These are phyloP conservation scores for Marasmius sp. DNA, from an alignment of 1,284 basidiomycete genomes.

Conservation along the genomic window DNA sequence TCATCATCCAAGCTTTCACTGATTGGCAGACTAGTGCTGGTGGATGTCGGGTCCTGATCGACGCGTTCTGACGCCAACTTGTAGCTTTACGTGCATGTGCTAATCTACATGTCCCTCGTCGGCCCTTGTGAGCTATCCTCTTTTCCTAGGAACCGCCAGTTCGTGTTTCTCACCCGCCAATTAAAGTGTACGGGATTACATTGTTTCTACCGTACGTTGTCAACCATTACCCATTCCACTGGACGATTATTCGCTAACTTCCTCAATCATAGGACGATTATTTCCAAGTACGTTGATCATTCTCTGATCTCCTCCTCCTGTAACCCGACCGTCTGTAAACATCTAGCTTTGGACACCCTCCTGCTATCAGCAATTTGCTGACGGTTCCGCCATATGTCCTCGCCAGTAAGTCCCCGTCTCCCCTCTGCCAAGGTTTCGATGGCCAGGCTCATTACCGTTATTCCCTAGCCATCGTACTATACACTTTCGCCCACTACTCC, in stretches of 20 bases:
- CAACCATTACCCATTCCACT: background rate
- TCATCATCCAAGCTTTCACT: slow-evolving; percentile 51
- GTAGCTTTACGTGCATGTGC: slow-evolving; percentile 53
- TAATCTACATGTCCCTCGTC: slow-evolving; percentile 61
- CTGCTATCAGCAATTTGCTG: slow-evolving; percentile 62
- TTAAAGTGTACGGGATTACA: slow-evolving; percentile 16
- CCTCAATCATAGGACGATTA: slow-evolving; percentile 50
- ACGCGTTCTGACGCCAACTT: background rate
- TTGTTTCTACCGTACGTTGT: slow-evolving; percentile 54
- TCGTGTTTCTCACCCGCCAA: background rate
- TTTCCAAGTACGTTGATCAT: slow-evolving; percentile 42
- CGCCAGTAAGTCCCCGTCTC: slow-evolving; percentile 44
- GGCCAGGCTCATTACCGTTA: background rate
- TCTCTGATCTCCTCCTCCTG: background rate
- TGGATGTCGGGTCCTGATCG: background rate
- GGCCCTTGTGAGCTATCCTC: slow-evolving; percentile 48
- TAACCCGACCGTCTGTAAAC: background rate
- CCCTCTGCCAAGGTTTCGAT: background rate
- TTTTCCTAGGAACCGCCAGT: background rate
- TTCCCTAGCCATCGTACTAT: slow-evolving; percentile 48
- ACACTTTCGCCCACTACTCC: slow-evolving; percentile 55
- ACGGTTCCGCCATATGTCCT: slow-evolving; percentile 70
- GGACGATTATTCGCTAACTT: background rate
- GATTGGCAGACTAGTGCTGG: slow-evolving; percentile 60
- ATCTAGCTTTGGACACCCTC: slow-evolving; percentile 53